Percentiles rank a stretch among this genome's conserved stretches.
phyloP scores from a whole-genome alignment of 2,329 filamentous ascomycete species.

The Cordyceps farinosa region DNA sequence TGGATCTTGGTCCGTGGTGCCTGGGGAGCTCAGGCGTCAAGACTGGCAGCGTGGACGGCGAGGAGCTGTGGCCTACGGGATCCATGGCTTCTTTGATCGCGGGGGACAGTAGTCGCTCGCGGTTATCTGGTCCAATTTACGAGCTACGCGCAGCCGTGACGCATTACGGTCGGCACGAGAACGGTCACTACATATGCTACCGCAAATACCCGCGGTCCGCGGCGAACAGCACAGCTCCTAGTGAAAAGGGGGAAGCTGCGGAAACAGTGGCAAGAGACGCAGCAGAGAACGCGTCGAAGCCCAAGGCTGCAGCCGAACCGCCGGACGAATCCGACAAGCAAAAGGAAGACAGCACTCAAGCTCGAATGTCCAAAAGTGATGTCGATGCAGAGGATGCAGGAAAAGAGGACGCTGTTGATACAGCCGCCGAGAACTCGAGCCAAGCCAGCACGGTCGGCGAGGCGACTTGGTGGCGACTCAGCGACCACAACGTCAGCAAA shows the following conservation, averaged over 20 bases:
- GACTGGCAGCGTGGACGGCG: constrained; percentile 22
- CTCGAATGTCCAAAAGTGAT: neutral
- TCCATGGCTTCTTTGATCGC: constrained; percentile 72
- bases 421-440: constrained; percentile 6
- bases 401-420: neutral
- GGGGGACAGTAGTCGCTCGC: constrained; percentile 47
- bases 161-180: constrained; percentile 87
- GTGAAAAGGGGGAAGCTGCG: neutral
- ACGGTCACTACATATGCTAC: constrained; percentile 94
- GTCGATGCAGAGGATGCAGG: neutral
- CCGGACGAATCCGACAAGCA: neutral
- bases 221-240: neutral
- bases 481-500: constrained; percentile 77
- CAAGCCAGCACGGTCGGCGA: neutral
- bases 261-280: neutral
- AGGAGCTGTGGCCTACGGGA: constrained; percentile 68
- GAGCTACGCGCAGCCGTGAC: constrained; percentile 80
- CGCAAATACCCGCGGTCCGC: constrained; percentile 57
- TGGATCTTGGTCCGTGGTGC: constrained; percentile 84
- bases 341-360: neutral
- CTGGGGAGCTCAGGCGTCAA: constrained; percentile 52
- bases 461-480: constrained; percentile 68
- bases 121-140: constrained; percentile 60
- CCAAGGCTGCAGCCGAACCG: neutral
- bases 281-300: neutral